Evolutionary conservation across 116 monocot genomes (phyloP), one percentile per base, ranked within the genome.

Genomic region (Posidonia oceanica): DNA sequence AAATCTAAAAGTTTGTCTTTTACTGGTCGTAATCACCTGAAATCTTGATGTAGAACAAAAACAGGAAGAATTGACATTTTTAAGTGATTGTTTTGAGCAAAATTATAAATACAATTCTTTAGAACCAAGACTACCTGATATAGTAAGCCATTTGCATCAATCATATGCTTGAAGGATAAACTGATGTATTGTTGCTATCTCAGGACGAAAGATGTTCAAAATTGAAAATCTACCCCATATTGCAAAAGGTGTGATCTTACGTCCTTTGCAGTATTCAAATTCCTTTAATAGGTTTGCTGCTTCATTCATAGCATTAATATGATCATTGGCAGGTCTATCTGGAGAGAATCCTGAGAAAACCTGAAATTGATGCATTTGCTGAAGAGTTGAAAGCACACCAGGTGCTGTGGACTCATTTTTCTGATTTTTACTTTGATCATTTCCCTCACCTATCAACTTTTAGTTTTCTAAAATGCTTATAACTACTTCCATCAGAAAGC

Each of bases 121-220:
- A 61, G 21, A 61, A 61, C 10, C 61, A 29, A 20, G 7, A 20
- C 36, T 29, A 61, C 29, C 38, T 39, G 5, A 39, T 37, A 64
- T 37, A 64, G 17, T 15, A 39, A 15, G 14, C 51, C 42, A 21
- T 21, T 18, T 67, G 8, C 22, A 2, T 67, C 51, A 67, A 21
- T n/a, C 41, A 54, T 48, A 5, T 21, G 39, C 4, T 44, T 65
- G 42, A 65, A 39, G 14, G 15, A 64, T 63, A 8, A 66, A 48
- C 53, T 53, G 29, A 68, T 53, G 11, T 5, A 29, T 52, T 5
- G 29, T 51, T 68, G n/a, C 23, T 68, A 22, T 68, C 71, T 68
- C 65, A 96, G 96, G 96, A 96, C 83, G 96, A 96, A 66, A 81
- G 96, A 72, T 96, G 96, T 72, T 89, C 91, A 63, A 96, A 96